Base-by-base conservation (phyloP, 306 rosid species). In the Echinosophora koreensis region DNA sequence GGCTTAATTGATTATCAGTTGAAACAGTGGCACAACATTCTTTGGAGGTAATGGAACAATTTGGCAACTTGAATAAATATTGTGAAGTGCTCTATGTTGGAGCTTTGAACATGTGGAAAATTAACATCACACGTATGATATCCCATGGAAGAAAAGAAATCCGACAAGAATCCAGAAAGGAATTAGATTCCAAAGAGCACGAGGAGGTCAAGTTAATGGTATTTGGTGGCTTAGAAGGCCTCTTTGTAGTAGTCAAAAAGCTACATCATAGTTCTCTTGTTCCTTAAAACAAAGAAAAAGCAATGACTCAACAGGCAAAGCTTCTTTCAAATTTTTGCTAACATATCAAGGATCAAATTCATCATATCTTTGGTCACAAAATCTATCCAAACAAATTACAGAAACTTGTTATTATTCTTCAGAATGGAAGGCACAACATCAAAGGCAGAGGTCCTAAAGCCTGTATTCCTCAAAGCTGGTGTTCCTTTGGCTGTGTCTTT, bases 401-500 rank as follows among this genome's bases (percentile, higher is more conserved):
- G 32, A 67, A 68, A 27, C 80, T 56, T 55, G n/a, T 27, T 18
- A n/a, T 51, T 59, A 39, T 46, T 13, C 56, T 55, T 12, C 27
- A 32, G 41, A 16, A 91, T 87, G 95, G 92, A 80, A 63, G 81
- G 73, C 80, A 39, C 85, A 41, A 6, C 81, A 22, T 88, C 89
- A 61, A 89, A 81, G 27, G n/a, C 38, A 12, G 89, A 79, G 51
- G 28, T 62, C 6, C 16, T 85, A 30, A 83, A 76, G 84, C 87
- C 90, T 75, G 34, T 83, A 59, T 30, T 88, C 69, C 81, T 88
- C 55, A 91, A 87, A 91, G 84, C 81, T 73, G 93, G 89, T 30
- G 72, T 93, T 81, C 87, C 98, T 72, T 50, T 91, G 50, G 88
- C 89, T 15, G 10, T 89, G 39, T 84, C 95, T 41, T 27, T 87